These are phyloP conservation scores for Barnettozyma siamensis DNA, from an alignment of 805 yeast genomes.

Conservation along the genomic window DNA sequence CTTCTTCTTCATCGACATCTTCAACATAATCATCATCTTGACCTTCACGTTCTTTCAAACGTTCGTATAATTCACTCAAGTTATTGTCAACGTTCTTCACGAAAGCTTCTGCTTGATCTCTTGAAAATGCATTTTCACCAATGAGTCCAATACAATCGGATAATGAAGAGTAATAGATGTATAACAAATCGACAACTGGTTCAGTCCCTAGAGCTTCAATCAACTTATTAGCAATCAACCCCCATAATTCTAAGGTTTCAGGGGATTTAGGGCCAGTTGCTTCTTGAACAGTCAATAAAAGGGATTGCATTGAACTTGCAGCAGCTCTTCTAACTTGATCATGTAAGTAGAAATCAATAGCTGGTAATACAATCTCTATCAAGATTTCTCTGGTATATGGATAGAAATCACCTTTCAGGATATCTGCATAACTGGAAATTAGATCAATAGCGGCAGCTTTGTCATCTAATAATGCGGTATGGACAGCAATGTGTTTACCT, in stretches of 20 bases:
- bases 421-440: slow-evolving; percentile 76
- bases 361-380: slow-evolving; percentile 76
- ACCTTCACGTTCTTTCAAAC: slow-evolving; percentile 66
- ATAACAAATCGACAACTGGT: slow-evolving; percentile 76
- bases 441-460: slow-evolving; percentile 90
- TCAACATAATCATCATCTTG: slow-evolving; percentile 85
- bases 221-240: slow-evolving; percentile 58
- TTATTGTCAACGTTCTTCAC: slow-evolving; percentile 55
- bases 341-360: slow-evolving; percentile 84
- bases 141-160: slow-evolving; percentile 60
- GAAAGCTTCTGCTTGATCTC: slow-evolving; percentile 48
- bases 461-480: slow-evolving; percentile 90
- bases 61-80: slow-evolving; percentile 60
- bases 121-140: slow-evolving; percentile 57
- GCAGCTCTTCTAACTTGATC: slow-evolving; percentile 94
- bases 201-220: slow-evolving; percentile 65
- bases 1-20: slow-evolving; percentile 78
- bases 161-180: slow-evolving; percentile 70
- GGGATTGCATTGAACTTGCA: slow-evolving; percentile 74
- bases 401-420: slow-evolving; percentile 73
- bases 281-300: slow-evolving; percentile 55
- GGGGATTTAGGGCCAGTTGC: slow-evolving; percentile 46
- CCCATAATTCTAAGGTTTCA: slow-evolving; percentile 67
- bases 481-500: slow-evolving; percentile 92
- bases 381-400: slow-evolving; percentile 79